Conservation (phyloP, 2,329 filamentous ascomycete species). For the Dactylellina drechsleri region DNA sequence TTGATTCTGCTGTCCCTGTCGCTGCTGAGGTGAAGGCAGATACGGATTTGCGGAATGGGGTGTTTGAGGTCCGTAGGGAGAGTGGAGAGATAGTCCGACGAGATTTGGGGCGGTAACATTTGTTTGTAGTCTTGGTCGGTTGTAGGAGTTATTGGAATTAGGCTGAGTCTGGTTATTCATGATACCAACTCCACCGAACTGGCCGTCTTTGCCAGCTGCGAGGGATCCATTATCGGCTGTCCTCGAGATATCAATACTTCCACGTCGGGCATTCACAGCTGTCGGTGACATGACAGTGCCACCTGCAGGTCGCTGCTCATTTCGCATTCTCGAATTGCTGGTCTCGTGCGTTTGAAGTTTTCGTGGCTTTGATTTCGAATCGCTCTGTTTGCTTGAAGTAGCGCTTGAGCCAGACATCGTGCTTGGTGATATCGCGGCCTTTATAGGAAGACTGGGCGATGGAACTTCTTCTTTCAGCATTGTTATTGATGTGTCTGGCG, state of each 20-base stretch:
- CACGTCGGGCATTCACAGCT: constrained; percentile 29
- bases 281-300: constrained; percentile 46
- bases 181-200: constrained; percentile 40
- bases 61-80: constrained; percentile 57
- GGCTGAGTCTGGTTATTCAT: constrained; percentile 33
- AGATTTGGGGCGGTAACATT: constrained; percentile 57
- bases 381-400: constrained; percentile 37
- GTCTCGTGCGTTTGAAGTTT: constrained; percentile 31
- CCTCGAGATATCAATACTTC: constrained; percentile 45
- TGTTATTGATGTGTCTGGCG: constrained; percentile 56
- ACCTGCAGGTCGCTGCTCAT: constrained; percentile 41
- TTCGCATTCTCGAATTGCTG: constrained; percentile 48
- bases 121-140: constrained; percentile 56
- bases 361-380: constrained; percentile 36
- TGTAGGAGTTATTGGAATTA: constrained; percentile 33
- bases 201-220: constrained; percentile 31
- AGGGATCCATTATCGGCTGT: constrained; percentile 27
- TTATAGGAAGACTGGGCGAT: constrained; percentile 53
- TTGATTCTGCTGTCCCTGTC: constrained; percentile 45
- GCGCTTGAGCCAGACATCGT: constrained; percentile 50
- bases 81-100: constrained; percentile 56
- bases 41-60: constrained; percentile 56
- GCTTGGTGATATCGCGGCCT: constrained; percentile 54
- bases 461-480: constrained; percentile 56
- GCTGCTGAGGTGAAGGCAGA: constrained; percentile 52